Evolutionary conservation across 2,329 filamentous ascomycete genomes (phyloP).

Genomic region (Penicillium sp.): DNA sequence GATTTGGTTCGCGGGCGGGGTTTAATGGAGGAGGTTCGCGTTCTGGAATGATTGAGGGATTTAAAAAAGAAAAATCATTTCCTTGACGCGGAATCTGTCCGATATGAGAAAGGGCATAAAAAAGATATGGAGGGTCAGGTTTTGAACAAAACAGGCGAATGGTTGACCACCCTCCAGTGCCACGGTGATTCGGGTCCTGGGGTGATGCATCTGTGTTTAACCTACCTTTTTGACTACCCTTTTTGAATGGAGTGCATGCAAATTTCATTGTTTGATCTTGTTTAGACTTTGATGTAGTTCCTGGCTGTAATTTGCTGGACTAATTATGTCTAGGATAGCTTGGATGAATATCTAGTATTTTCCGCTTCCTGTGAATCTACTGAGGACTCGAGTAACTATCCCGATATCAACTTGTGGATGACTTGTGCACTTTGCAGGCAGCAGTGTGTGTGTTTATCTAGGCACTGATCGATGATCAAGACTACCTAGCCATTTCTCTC

Average conservation of each 20-base stretch:
- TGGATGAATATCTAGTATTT: too few relatives aligned
- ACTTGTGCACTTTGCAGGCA: too few relatives aligned
- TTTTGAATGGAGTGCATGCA: conserved; percentile 28
- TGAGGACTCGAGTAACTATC: too few relatives aligned
- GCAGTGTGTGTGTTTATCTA: too few relatives aligned
- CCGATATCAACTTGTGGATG: too few relatives aligned
- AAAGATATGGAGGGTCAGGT: conserved; percentile 16
- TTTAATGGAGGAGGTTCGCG: conserved; percentile 35
- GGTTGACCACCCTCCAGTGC: conserved; percentile 17
- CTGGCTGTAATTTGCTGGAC: too few relatives aligned
- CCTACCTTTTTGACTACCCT: conserved; percentile 25
- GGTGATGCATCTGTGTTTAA: conserved; percentile 23
- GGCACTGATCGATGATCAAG: too few relatives aligned
- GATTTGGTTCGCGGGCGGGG: conserved; percentile 29
- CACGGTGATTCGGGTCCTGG: conserved; percentile 18
- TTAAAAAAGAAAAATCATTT: conserved; percentile 18
- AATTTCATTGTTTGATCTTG: conserved; percentile 20
- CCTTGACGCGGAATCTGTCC: conserved; percentile 24
- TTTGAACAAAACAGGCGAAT: conserved; percentile 18
- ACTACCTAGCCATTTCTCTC: too few relatives aligned
- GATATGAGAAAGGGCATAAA: conserved; percentile 18
- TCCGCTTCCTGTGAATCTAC: too few relatives aligned
- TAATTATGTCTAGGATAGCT: too few relatives aligned
- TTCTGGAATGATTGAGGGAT: conserved; percentile 30
- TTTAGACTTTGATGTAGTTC: not conserved